phyloP scores from a whole-genome alignment of 2,329 filamentous ascomycete species.

The Colletotrichum caudatum region DNA sequence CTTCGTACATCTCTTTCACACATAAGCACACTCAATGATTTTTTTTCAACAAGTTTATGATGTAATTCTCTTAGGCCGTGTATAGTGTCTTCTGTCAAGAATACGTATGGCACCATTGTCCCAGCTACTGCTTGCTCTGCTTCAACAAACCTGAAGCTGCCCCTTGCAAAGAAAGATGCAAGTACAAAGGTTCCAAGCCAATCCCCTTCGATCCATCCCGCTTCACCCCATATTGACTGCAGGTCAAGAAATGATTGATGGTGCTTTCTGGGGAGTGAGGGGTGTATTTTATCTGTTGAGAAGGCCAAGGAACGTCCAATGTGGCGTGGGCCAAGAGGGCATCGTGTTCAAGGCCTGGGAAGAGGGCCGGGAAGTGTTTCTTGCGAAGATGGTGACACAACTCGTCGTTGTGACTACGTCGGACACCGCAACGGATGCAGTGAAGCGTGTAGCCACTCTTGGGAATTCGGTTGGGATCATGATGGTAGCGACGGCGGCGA shows the following conservation, averaged over 20 bases:
- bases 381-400: neutral
- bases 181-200: neutral
- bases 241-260: neutral
- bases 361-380: neutral
- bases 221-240: neutral
- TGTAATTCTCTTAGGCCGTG: neutral
- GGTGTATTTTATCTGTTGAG: neutral
- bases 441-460: neutral
- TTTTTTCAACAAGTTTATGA: neutral
- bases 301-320: neutral
- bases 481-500: neutral
- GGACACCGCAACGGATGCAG: neutral
- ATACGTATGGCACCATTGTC: neutral
- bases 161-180: neutral
- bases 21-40: neutral
- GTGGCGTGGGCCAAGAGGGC: neutral
- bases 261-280: neutral
- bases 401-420: neutral
- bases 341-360: fast-evolving
- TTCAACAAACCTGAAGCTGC: neutral
- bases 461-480: neutral
- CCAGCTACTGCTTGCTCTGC: neutral
- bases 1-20: neutral
- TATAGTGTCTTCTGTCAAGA: neutral
- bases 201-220: neutral